phyloP scores from a whole-genome alignment of 1,284 basidiomycete genomes.

The Tetrapyrgos nigripes region DNA sequence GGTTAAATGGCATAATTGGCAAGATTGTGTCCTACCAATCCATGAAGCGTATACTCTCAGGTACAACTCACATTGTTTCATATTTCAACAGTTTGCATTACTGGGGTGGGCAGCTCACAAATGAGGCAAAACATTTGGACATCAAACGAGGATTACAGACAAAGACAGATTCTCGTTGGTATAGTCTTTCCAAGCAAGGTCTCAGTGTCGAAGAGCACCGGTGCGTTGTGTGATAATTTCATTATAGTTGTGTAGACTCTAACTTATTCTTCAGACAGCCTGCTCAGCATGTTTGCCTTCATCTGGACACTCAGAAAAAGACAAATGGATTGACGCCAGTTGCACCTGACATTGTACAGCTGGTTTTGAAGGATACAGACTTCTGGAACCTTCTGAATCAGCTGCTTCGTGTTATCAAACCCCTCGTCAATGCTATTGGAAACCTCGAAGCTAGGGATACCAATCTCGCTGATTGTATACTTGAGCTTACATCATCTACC shows the following conservation, averaged over 20 bases:
- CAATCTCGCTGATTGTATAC: constrained; percentile 40
- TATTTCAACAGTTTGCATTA: constrained; percentile 41
- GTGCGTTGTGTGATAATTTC: constrained; percentile 32
- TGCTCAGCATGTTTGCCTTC: constrained; percentile 23
- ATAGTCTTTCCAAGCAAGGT: constrained; percentile 21
- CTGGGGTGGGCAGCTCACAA: constrained; percentile 33
- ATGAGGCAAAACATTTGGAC: constrained; percentile 16
- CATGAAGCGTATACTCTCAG: constrained; percentile 28
- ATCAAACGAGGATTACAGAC: constrained; percentile 28
- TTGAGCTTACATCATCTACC: constrained; percentile 33
- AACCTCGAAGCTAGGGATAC: constrained; percentile 32
- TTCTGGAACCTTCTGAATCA: constrained; percentile 28
- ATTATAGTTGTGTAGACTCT: neutral
- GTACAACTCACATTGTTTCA: constrained; percentile 28
- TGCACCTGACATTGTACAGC: constrained; percentile 25
- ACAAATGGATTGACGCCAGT: constrained; percentile 29
- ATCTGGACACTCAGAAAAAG: constrained; percentile 28
- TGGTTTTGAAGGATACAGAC: constrained; percentile 19
- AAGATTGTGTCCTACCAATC: constrained; percentile 28
- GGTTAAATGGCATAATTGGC: constrained; percentile 34
- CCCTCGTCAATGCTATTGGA: constrained; percentile 38
- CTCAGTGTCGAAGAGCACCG: constrained; percentile 3
- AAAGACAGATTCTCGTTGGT: constrained; percentile 34
- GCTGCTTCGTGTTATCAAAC: constrained; percentile 31
- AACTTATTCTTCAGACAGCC: constrained; percentile 8